A percentile compares a stretch with the other conserved stretches of the same genome.
phyloP scores from a whole-genome alignment of 2,329 filamentous ascomycete species.

The Akanthomyces dipterigenus region DNA sequence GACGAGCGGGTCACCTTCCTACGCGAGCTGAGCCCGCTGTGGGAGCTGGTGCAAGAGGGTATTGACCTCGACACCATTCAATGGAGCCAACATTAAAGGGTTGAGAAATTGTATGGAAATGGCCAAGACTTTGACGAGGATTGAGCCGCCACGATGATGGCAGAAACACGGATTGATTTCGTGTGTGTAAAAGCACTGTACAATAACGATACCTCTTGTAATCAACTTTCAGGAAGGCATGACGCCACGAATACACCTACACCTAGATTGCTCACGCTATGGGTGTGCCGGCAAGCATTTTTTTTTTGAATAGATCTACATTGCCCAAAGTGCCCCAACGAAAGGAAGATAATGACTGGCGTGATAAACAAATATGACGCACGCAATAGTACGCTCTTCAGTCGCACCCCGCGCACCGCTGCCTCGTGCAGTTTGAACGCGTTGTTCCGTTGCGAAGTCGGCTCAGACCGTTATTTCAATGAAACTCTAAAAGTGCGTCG shows the following conservation, averaged over 20 bases:
- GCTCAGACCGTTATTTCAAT: no score
- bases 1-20: constrained; percentile 85
- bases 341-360: no score
- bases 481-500: background rate
- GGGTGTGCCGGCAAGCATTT: background rate
- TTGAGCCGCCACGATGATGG: background rate
- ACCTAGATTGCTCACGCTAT: background rate
- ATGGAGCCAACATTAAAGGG: constrained; percentile 84
- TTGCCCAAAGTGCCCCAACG: background rate
- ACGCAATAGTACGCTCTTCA: no score
- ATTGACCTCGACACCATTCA: constrained; percentile 93
- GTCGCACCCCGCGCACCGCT: background rate
- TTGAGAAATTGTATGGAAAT: constrained; percentile 1
- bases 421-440: background rate
- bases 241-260: background rate
- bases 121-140: constrained; percentile 10
- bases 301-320: background rate
- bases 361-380: no score
- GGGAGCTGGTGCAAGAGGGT: constrained; percentile 97
- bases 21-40: constrained; percentile 88
- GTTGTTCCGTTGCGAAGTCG: background rate
- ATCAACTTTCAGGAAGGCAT: constrained; percentile 9
- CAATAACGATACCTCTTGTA: constrained; percentile 18
- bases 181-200: constrained; percentile 23
- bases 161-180: constrained; percentile 23